Base-by-base conservation (phyloP, 2,329 filamentous ascomycete genomes). In the Paecilomyces dactylethromorphus region DNA sequence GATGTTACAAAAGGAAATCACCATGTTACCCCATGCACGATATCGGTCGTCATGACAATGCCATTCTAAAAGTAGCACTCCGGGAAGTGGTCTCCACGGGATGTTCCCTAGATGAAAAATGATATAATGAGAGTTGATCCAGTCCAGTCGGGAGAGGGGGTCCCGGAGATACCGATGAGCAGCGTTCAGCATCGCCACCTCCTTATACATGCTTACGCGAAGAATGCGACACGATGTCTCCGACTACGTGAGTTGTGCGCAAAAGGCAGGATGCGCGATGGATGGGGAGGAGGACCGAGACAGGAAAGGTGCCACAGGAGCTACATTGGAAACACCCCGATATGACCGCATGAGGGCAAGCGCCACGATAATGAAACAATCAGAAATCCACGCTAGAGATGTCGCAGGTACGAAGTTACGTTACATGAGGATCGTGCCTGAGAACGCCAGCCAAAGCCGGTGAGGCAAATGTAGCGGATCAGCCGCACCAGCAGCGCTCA, bases 141-240 rank as follows among this genome's bases (percentile, higher is more conserved):
- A 4, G 21, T 45, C 18, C n/a, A n/a, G 7, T 7, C 8, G 15
- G 15, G 39, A 45, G 21, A 45, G 39, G 39, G 39, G 39, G 39
- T 5, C n/a, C n/a, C 39, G 39, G 39, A 45, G 15, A n/a, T 8
- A 45, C 39, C 39, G 39, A 45, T 45, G 39, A 45, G 39, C 39
- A 45, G 18, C 15, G 39, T 8, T 7, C 22, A 52, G 50, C 50
- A 52, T 52, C 50, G 50, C 60, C 56, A 62, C 60, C 60, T 62
- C 60, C 60, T 59, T 55, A 31, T 60, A 58, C 56, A 52, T 33
- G 50, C 4, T 32, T n/a, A 52, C 22, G 22, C 50, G 50, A 52
- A 52, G 50, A 15, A 52, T 52, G 50, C 50, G 26, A 29, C 49
- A 22, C 11, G 49, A 52, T 52, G 49, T 22, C 21, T 24, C 22